These are phyloP conservation scores for Gonium pectorale DNA, from an alignment of 139 green algal species.

Conservation along the genomic window DNA sequence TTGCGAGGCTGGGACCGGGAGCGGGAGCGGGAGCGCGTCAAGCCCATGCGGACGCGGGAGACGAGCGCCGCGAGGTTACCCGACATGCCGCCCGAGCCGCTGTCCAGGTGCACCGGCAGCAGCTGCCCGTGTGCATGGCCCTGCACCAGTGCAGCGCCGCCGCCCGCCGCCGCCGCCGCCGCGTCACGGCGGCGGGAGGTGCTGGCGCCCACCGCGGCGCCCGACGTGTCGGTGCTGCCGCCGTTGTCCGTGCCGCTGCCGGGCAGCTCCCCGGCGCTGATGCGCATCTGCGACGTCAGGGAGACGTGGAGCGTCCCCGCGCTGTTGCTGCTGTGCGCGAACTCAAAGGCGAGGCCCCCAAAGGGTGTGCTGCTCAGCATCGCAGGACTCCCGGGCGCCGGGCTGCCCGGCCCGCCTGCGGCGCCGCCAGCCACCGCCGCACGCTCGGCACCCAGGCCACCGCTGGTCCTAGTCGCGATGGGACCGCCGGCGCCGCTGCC, in stretches of 20 bases:
- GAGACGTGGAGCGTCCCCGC: background rate
- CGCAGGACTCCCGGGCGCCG: too few relatives aligned
- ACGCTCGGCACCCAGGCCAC: too few relatives aligned
- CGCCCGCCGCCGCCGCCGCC: background rate
- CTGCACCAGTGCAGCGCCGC: background rate
- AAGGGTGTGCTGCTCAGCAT: too few relatives aligned
- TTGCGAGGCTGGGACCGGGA: background rate
- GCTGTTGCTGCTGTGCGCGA: constrained; percentile 18
- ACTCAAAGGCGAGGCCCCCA: too few relatives aligned
- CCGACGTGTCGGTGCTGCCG: background rate
- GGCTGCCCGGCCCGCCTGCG: too few relatives aligned
- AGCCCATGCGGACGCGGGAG: background rate
- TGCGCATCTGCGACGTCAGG: background rate
- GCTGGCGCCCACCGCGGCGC: background rate
- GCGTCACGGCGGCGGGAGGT: background rate
- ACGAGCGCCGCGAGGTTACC: background rate
- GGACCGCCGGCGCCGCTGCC: too few relatives aligned
- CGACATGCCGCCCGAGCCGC: background rate
- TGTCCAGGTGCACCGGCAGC: too few relatives aligned
- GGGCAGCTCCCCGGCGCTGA: background rate
- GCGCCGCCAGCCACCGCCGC: too few relatives aligned
- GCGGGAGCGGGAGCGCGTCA: background rate
- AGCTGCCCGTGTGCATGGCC: too few relatives aligned
- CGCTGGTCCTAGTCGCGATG: too few relatives aligned
- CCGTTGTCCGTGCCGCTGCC: background rate